Base-by-base conservation (phyloP, 179 eudicot species). In the Spinacia oleracea region DNA sequence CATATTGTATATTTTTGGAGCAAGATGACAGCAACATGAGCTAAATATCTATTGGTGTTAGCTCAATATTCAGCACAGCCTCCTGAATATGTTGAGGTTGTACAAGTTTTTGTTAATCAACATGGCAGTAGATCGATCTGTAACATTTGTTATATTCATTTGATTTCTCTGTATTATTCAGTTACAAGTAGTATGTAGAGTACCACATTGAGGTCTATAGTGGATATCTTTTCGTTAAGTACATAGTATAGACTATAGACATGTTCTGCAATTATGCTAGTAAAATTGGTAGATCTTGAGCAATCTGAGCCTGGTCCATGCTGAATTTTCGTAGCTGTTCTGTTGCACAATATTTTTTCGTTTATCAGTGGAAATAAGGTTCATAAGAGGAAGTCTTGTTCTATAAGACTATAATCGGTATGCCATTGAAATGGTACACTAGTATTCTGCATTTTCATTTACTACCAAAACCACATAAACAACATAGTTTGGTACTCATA, bases 21-120 rank as follows among this genome's bases (percentile, higher is more conserved):
- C 67, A 74, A 79, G 78, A 79, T 50, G 53, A 40, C 81, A 78
- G 75, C 70, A 31, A 20, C 31, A 46, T 77, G 76, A n/a, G 62
- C 5, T 62, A 12, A 71, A 60, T n/a, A n/a, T n/a, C 71, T 32
- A 25, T 42, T 42, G 56, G 58, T 43, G 50, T 55, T 42, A 8
- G 80, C 80, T 18, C 55, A 42, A 56, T 40, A 27, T n/a, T 32
- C 43, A 56, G 51, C 80, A 45, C 21, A 31, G 40, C 75, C 53
- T 29, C 55, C 45, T 27, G 66, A 56, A 55, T 38, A 62, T 55
- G 68, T 56, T 9, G 68, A 23, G 68, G 75, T 72, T 74, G 56
- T 50, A 71, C 43, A 72, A 72, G 63, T 35, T 73, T 12, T 46
- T 42, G 67, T 58, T 46, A 34, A 35, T 50, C 45, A 27, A 2